Evolutionary conservation across 2,329 filamentous ascomycete species (phyloP), one percentile per base, ranked within the genome.

Genomic region (Microascus cirrosus): DNA sequence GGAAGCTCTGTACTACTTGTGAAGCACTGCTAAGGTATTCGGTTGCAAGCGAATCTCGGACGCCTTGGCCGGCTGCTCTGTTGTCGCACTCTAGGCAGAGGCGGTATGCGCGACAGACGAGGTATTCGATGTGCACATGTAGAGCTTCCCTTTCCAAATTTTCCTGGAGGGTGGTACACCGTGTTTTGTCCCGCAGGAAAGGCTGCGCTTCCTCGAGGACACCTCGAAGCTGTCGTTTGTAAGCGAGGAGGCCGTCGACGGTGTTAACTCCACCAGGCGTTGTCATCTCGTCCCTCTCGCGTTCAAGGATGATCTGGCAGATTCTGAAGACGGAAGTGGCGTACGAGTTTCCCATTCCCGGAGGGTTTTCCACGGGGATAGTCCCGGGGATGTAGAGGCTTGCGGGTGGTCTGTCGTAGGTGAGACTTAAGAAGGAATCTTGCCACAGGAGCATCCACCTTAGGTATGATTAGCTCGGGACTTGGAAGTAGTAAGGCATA

Each of bases 401-500:
- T 15, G 45, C 28, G 20, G 34, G 48, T 10, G 48, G 45, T 6
- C 55, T 28, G 28, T 57, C 55, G 48, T 57, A 57, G 7, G 55
- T 57, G n/a, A 39, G n/a, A 1, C 45, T 25, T 11, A 57, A 22
- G 55, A 57, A 57, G n/a, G 28, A 52, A n/a, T 57, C 55, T 24
- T 57, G 55, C 55, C 48, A 53, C 11, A 57, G 24, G 12, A 57
- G 28, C 45, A 57, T 57, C 55, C 55, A 57, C 55, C 55, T 57
- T 20, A 28, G 18, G 20, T 39, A 24, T 22, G 45, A n/a, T 50
- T 50, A 50, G 45, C n/a, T 11, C 20, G 6, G 7, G 12, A 22
- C 20, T 22, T 24, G 20, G 5, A n/a, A n/a, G n/a, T 48, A n/a
- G 15, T 3, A 48, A 11, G 42, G 18, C 42, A 20, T 48, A 12